A percentile compares a stretch with the other conserved stretches of the same genome.
Conservation (phyloP, 345 rosid species). For the Odontarrhena argentea region DNA sequence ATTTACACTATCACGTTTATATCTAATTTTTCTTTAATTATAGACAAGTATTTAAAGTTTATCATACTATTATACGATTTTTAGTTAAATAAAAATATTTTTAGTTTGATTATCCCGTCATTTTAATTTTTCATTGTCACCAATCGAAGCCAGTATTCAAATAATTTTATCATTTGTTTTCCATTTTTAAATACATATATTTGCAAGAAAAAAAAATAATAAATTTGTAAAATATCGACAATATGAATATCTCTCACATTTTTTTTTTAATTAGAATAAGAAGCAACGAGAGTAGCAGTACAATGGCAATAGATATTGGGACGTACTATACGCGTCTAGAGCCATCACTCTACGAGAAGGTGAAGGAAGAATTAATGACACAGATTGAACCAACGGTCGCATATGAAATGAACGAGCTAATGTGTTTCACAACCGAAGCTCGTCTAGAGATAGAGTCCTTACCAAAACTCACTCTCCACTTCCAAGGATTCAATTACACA, state of each 20-base stretch:
- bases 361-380: slow-evolving; percentile 29
- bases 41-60: neutral
- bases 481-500: slow-evolving; percentile 33
- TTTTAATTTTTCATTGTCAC: no score
- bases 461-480: slow-evolving; percentile 34
- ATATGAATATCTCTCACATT: neutral
- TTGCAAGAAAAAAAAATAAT: no score
- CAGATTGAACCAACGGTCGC: slow-evolving; percentile 37
- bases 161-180: no score
- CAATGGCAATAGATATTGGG: slow-evolving; percentile 38
- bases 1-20: neutral
- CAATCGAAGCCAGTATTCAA: no score
- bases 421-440: slow-evolving; percentile 37
- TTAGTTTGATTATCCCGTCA: no score
- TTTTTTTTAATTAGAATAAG: slow-evolving; percentile 9
- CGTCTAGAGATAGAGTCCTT: slow-evolving; percentile 35
- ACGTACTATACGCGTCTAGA: slow-evolving; percentile 40
- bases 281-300: slow-evolving; percentile 26
- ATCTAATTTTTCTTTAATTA: neutral
- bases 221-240: neutral
- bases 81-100: no score
- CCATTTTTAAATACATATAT: no score
- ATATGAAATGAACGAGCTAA: slow-evolving; percentile 36
- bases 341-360: slow-evolving; percentile 33
- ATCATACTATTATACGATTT: neutral